These are phyloP conservation scores for Coemansia nantahalensis DNA, from an alignment of 192 early-diverging fungal genomes.

Conservation along the genomic window DNA sequence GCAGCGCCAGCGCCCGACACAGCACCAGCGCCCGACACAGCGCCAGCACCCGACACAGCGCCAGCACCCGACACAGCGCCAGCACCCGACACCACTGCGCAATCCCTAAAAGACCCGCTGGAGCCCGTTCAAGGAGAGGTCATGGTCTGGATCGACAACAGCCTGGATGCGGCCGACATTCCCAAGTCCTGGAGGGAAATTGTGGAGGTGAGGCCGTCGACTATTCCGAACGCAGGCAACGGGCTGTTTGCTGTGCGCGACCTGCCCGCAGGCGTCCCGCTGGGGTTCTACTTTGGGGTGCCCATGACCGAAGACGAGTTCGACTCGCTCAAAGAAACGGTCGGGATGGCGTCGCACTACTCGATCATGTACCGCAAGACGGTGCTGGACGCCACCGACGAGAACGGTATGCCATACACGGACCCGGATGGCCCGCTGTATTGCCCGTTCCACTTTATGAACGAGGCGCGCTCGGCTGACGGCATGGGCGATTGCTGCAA, in stretches of 20 bases:
- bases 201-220: slow-evolving; percentile 61
- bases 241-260: slow-evolving; percentile 72
- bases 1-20: too few relatives aligned
- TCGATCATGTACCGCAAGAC: slow-evolving; percentile 90
- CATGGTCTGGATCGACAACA: too few relatives aligned
- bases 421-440: slow-evolving; percentile 59
- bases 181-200: slow-evolving; percentile 60
- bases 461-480: slow-evolving; percentile 57
- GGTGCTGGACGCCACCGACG: slow-evolving; percentile 88
- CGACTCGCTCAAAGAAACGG: slow-evolving; percentile 79
- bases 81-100: too few relatives aligned
- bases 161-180: slow-evolving; percentile 28
- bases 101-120: too few relatives aligned
- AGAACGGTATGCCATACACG: slow-evolving; percentile 69
- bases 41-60: too few relatives aligned
- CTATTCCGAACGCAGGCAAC: slow-evolving; percentile 67
- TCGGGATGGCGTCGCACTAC: slow-evolving; percentile 79
- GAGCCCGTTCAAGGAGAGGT: too few relatives aligned
- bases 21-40: too few relatives aligned
- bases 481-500: slow-evolving; percentile 34
- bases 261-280: slow-evolving; percentile 67
- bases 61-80: too few relatives aligned
- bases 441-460: slow-evolving; percentile 95
- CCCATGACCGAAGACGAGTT: slow-evolving; percentile 96
- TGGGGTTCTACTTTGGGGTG: slow-evolving; percentile 95